Conservation (phyloP, 2,329 filamentous ascomycete genomes). For the Calonectria ilicicola region DNA sequence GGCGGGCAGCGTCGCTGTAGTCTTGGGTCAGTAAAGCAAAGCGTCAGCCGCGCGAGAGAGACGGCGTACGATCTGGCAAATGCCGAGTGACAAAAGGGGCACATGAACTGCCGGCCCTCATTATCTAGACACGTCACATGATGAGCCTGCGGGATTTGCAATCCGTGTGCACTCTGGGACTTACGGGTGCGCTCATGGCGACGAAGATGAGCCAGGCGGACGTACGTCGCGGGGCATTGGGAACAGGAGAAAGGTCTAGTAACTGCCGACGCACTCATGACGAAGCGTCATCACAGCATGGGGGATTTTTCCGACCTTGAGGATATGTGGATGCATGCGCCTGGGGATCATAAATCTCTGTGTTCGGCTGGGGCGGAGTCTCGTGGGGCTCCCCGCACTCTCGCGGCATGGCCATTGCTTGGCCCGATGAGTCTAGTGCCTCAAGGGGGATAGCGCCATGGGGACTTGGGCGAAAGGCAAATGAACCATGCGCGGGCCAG, state of each 20-base stretch:
- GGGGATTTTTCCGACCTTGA: not conserved
- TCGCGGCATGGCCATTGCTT: not conserved
- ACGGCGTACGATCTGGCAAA: slow-evolving; percentile 17
- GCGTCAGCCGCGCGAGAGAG: not conserved
- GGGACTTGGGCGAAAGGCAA: not conserved
- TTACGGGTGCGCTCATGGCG: slow-evolving; percentile 22
- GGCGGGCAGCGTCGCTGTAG: slow-evolving; percentile 10
- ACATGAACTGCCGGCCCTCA: not conserved
- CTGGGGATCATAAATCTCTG: slow-evolving; percentile 6
- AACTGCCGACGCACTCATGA: not conserved
- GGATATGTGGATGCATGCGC: not conserved
- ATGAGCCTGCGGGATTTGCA: not conserved
- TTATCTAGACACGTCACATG: not conserved
- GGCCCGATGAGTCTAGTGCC: not conserved
- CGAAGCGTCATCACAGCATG: not conserved
- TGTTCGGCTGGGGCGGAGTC: not conserved
- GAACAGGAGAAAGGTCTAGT: not conserved
- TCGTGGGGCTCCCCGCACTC: not conserved
- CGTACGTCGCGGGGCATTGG: not conserved
- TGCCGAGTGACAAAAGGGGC: slow-evolving; percentile 8
- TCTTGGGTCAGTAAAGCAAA: not conserved
- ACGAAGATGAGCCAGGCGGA: slow-evolving; percentile 12
- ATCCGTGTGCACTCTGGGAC: not conserved
- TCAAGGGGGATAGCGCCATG: not conserved
- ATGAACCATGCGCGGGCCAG: not conserved